Evolutionary conservation across 2,329 filamentous ascomycete genomes (phyloP), one percentile per base, ranked within the genome.

Genomic region (Cladophialophora immunda): DNA sequence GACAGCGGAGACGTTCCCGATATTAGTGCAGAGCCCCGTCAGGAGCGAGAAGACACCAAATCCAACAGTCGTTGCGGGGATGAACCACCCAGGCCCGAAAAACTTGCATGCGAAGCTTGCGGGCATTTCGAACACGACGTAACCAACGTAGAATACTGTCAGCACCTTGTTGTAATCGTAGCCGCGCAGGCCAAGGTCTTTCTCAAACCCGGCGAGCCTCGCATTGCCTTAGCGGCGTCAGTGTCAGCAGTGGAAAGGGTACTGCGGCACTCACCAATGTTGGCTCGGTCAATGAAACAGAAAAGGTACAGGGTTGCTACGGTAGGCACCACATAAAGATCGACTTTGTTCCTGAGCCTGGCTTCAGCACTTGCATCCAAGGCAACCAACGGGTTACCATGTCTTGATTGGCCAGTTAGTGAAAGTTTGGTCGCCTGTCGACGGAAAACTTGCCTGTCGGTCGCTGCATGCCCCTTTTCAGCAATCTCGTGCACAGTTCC

Each of bases 71-170:
- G 85, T 86, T 3, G 80, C 74, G 0, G 90, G 90, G 19, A 92
- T 84, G 74, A 88, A 92, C 88, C 88, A 92, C 32, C 89, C 89
- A 0, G 90, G 90, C 0, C 90, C 90, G 3, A 92, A 80, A 81
- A 82, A 88, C 76, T 92, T 93, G 81, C 90, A 92, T 19, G 82
- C 77, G 65, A 92, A 83, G 69, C 88, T 92, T 61, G 83, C 83
- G 0, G 91, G 90, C 53, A 93, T 89, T 76, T 92, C 87, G 70
- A 90, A 91, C 54, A 92, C 29, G 71, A 92, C 91, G 77, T 92
- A 93, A 7, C 86, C 87, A 74, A 92, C 82, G 77, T 90, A 92
- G 78, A 92, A 92, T 69, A 88, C 75, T 9, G 89, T 89, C 2
- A 92, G 82, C 1, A 92, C 81, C 29, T 79, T 78, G 74, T 92